phyloP scores from a whole-genome alignment of 1,139 yeast species.

The Geotrichum aggregatum region DNA sequence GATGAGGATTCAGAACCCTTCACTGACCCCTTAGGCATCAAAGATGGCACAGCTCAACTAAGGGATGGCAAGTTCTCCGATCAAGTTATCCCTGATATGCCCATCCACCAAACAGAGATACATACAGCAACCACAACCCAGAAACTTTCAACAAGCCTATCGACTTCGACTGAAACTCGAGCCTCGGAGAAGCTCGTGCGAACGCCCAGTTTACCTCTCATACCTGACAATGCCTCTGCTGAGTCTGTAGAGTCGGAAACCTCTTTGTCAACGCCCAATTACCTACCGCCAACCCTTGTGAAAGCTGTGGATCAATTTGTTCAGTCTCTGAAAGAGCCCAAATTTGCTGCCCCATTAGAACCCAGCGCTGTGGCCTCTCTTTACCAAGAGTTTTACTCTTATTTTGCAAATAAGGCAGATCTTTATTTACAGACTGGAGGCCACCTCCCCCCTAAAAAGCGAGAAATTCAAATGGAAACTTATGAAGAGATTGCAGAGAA shows the following conservation, averaged over 20 bases:
- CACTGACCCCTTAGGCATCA: conserved; percentile 15
- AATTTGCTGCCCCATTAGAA: conserved; percentile 51
- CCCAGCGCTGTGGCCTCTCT: conserved; percentile 50
- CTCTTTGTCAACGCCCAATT: background rate
- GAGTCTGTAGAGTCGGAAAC: conserved; percentile 6
- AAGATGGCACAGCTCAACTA: background rate
- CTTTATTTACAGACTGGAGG: conserved; percentile 27
- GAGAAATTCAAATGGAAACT: conserved; percentile 37
- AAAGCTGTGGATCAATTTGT: conserved; percentile 44
- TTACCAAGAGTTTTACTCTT: conserved; percentile 51
- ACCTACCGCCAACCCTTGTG: conserved; percentile 36
- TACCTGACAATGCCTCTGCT: conserved; percentile 9
- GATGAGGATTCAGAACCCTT: conserved; percentile 3
- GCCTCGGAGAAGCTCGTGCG: conserved; percentile 1
- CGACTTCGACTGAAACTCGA: background rate
- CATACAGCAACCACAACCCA: background rate
- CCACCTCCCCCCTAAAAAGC: conserved; percentile 16
- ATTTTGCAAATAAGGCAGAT: conserved; percentile 36
- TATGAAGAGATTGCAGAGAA: conserved; percentile 37
- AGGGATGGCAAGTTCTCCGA: background rate
- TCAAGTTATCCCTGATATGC: too few species aligned
- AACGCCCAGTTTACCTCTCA: background rate
- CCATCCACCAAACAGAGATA: background rate
- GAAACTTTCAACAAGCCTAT: background rate
- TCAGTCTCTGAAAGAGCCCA: conserved; percentile 52